Conservation (phyloP, 768 basidiomycete genomes). For the Boletus reticulatus region DNA sequence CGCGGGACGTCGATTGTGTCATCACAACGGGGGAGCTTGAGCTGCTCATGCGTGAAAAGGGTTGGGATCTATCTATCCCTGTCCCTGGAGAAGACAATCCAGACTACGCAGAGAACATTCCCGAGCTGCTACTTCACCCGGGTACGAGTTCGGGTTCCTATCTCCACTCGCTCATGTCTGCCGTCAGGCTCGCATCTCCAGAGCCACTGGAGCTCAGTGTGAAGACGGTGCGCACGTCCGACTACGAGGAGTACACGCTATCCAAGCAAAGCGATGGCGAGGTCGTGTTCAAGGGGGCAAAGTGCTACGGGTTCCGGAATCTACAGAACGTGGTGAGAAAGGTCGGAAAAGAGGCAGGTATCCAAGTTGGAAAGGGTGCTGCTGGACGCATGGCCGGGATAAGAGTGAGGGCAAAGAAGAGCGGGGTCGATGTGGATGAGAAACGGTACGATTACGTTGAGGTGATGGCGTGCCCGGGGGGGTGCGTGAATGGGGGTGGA, state of each 20-base stretch:
- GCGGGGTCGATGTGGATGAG: conserved; percentile 35
- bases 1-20: conserved; percentile 95
- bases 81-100: conserved; percentile 49
- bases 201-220: conserved; percentile 49
- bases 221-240: conserved; percentile 64
- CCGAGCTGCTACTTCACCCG: conserved; percentile 72
- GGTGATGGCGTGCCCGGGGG: conserved; percentile 98
- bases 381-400: conserved; percentile 43
- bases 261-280: conserved; percentile 44
- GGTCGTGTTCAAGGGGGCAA: conserved; percentile 86
- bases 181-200: conserved; percentile 42
- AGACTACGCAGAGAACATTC: conserved; percentile 38
- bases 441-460: conserved; percentile 86
- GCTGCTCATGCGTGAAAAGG: conserved; percentile 76
- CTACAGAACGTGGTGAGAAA: conserved; percentile 95
- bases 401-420: conserved; percentile 32
- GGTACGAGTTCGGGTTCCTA: conserved; percentile 94
- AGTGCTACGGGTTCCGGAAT: conserved; percentile 97
- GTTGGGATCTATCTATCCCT: conserved; percentile 67
- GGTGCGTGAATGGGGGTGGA: conserved; percentile 97
- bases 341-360: conserved; percentile 81
- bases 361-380: conserved; percentile 69
- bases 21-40: conserved; percentile 95
- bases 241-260: conserved; percentile 76
- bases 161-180: conserved; percentile 72